A percentile compares a stretch with the other conserved stretches of the same genome.
Evolutionary conservation across 768 basidiomycete genomes (phyloP).

Genomic region (Leucosporidium scottii): DNA sequence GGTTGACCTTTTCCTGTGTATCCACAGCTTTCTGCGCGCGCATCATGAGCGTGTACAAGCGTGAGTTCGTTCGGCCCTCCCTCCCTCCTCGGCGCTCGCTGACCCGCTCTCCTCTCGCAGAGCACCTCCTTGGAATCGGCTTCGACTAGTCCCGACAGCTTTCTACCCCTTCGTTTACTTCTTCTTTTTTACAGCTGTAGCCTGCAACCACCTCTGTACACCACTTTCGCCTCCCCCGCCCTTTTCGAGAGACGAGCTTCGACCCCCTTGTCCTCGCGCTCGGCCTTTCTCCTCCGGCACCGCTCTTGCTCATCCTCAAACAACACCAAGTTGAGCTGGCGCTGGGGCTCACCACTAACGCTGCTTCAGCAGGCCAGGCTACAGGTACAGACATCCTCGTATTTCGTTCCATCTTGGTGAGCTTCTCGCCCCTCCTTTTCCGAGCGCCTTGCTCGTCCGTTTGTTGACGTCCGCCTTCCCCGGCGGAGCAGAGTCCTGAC

Average conservation of each 20-base stretch:
- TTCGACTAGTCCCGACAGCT: background rate
- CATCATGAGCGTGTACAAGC: constrained; percentile 58
- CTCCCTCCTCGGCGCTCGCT: background rate
- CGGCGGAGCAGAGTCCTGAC: background rate
- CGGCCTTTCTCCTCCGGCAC: background rate
- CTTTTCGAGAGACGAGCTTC: background rate
- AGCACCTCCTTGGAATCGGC: constrained; percentile 15
- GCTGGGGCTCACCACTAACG: too few species aligned
- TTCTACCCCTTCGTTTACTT: background rate
- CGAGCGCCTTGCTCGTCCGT: too few species aligned
- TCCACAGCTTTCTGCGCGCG: constrained; percentile 83
- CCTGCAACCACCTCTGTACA: background rate
- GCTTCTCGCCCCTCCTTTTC: too few species aligned
- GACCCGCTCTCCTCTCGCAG: background rate
- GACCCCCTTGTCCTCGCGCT: too few species aligned
- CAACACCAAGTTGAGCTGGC: background rate
- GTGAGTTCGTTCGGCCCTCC: too few species aligned
- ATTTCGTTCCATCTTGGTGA: too few species aligned
- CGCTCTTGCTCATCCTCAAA: background rate
- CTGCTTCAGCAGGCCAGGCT: too few species aligned
- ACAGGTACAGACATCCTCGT: too few species aligned
- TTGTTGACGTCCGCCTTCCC: background rate
- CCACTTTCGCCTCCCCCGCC: background rate
- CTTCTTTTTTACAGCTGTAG: background rate
- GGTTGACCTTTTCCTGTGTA: background rate